Evolutionary conservation across 2,329 filamentous ascomycete species (phyloP), one percentile per base, ranked within the genome.

Genomic region (Didymella lethalis): DNA sequence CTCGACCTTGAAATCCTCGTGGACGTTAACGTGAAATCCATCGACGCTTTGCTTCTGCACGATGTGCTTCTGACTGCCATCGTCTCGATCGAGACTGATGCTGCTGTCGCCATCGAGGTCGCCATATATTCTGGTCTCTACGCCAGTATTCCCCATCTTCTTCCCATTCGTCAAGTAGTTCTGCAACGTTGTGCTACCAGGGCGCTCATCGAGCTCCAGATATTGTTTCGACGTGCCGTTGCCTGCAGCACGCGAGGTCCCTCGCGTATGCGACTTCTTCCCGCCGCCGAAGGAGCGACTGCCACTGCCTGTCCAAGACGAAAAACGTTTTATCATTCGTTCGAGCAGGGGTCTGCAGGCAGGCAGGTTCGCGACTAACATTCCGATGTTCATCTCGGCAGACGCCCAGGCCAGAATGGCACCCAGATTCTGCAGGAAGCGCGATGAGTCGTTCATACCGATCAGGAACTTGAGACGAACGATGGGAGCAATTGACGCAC

Each of bases 91-190:
- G 3, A 60, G 53, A 34, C 48, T 57, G 40, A 34, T 31, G 25
- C 49, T 60, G 34, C 53, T 57, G 32, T 63, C 57, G 3, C 16
- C 20, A 20, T 57, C 54, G 4, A 61, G 36, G 18, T 63, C 53
- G 18, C 61, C 61, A 16, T 63, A 63, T 34, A 63, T 63, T 18
- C 61, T 57, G 1, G 61, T 63, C 44, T 63, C 61, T n/a, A 63
- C 40, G 4, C 60, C 61, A 4, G 61, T 46, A 3, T 29, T 10
- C 2, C 31, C n/a, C 11, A 41, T 54, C 18, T 47, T 53, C 31
- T 53, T 16, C 34, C 48, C 52, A 20, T 44, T 48, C 26, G 51
- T 54, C 25, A 57, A 34, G 34, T 54, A 57, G n/a, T 48, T 57
- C 26, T 60, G 48, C 29, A 53, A 26, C 10, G 44, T 59, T n/a